These are phyloP conservation scores for Trichoderma oligosporum DNA, from an alignment of 2,329 filamentous ascomycete species.

Conservation along the genomic window DNA sequence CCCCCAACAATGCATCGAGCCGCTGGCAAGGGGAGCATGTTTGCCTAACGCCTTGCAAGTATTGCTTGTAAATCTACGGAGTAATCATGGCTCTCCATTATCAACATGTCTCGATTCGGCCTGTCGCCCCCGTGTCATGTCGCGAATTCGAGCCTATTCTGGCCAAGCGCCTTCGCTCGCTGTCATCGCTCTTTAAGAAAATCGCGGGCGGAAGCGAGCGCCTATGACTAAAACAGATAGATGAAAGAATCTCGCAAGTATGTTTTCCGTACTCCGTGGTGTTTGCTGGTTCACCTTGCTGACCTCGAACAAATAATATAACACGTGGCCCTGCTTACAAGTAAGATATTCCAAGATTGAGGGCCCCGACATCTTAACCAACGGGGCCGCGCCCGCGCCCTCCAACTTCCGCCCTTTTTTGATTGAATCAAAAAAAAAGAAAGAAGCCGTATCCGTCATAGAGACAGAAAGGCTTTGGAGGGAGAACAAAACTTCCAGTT, in stretches of 20 bases:
- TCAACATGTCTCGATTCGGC: conserved; percentile 8
- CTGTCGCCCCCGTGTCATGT: conserved; percentile 5
- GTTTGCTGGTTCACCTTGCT: conserved; percentile 5
- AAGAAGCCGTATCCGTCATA: neutral
- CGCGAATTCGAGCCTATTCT: conserved; percentile 11
- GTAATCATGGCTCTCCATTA: neutral
- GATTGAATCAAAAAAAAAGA: neutral
- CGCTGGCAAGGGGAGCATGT: neutral
- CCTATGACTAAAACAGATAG: conserved; percentile 9
- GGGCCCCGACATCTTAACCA: neutral
- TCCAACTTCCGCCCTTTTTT: neutral
- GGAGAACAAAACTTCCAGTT: neutral
- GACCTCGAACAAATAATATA: conserved; percentile 3
- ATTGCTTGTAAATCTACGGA: too few relatives aligned
- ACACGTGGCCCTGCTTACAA: conserved; percentile 15
- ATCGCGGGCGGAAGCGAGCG: conserved; percentile 16
- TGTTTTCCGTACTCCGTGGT: too few relatives aligned
- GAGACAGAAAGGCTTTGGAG: neutral
- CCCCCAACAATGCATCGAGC: neutral
- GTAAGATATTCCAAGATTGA: conserved; percentile 5
- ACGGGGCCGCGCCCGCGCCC: conserved; percentile 2
- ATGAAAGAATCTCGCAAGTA: conserved; percentile 8
- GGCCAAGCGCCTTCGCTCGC: conserved; percentile 3
- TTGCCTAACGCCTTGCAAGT: too few relatives aligned
- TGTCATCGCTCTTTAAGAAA: neutral